Conservation (phyloP, 129 eudicot genomes). For the Saposhnikovia divaricata region DNA sequence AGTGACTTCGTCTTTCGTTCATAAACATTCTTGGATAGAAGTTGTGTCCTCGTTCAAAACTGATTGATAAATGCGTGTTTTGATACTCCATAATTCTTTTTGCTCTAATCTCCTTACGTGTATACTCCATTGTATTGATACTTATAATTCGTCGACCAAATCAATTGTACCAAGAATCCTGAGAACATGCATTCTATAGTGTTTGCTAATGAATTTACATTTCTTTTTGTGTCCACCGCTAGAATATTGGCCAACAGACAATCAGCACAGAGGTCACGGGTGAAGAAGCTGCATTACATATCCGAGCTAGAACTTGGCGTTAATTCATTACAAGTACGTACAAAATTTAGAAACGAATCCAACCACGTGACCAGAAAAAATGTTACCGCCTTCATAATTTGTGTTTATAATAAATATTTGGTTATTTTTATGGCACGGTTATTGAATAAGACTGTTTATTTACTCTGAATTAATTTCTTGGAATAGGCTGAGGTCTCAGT, state of each 20-base stretch:
- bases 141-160: not conserved
- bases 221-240: not conserved
- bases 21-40: not conserved
- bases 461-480: not conserved
- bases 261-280: slow-evolving; percentile 94
- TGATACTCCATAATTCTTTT: not conserved
- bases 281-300: slow-evolving; percentile 89
- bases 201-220: not conserved
- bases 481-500: slow-evolving; percentile 79
- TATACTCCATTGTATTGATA: not conserved
- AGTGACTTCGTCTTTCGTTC: not conserved
- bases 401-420: not conserved
- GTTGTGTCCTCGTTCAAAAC: not conserved
- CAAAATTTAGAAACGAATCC: not conserved
- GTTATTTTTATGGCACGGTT: not conserved
- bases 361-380: not conserved
- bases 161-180: not conserved
- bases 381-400: not conserved
- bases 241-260: slow-evolving; percentile 93
- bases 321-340: slow-evolving; percentile 66
- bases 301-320: slow-evolving; percentile 96
- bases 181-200: not conserved
- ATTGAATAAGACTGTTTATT: not conserved
- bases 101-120: not conserved
- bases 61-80: not conserved